phyloP scores from a whole-genome alignment of 257 asterid genomes.

The Paulownia fortunei region DNA sequence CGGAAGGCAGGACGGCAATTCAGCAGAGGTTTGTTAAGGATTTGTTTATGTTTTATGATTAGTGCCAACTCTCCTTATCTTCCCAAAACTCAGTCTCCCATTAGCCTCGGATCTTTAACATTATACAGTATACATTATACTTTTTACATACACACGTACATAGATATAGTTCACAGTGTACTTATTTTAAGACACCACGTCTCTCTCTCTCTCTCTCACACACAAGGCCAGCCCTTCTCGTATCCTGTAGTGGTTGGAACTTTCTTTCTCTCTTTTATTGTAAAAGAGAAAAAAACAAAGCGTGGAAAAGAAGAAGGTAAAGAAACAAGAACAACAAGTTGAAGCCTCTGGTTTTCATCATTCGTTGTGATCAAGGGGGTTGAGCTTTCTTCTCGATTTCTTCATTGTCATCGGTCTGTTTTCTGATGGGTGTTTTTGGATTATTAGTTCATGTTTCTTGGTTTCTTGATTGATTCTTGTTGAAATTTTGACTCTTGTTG shows the following conservation, averaged over 20 bases:
- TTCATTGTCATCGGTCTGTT: slow-evolving; percentile 33
- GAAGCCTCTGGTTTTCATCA: slow-evolving; percentile 1
- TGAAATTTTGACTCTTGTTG: not conserved
- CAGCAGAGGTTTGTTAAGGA: slow-evolving; percentile 38
- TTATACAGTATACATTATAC: not conserved
- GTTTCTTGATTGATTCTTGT: slow-evolving; percentile 27
- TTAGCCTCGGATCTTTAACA: slow-evolving; percentile 42
- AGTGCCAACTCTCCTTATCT: not conserved
- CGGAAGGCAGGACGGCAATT: slow-evolving; percentile 37
- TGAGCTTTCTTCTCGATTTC: not conserved
- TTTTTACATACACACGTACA: not conserved
- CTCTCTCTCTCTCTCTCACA: slow-evolving; percentile 28
- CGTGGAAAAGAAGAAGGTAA: slow-evolving; percentile 5
- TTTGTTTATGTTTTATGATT: slow-evolving; percentile 29
- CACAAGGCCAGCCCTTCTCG: slow-evolving; percentile 33
- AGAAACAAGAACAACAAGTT: not conserved
- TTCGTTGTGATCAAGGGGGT: slow-evolving; percentile 14
- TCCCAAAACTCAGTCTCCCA: slow-evolving; percentile 20
- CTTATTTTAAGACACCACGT: not conserved
- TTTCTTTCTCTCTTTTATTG: slow-evolving; percentile 25
- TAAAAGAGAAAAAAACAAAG: not conserved
- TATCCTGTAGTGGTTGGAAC: slow-evolving; percentile 34
- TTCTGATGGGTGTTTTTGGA: not conserved
- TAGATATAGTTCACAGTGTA: not conserved
- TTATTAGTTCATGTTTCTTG: not conserved